Percentiles rank a stretch among this genome's conserved stretches.
Conservation (phyloP, 139 green algal species). For the Volvox reticuliferus region DNA sequence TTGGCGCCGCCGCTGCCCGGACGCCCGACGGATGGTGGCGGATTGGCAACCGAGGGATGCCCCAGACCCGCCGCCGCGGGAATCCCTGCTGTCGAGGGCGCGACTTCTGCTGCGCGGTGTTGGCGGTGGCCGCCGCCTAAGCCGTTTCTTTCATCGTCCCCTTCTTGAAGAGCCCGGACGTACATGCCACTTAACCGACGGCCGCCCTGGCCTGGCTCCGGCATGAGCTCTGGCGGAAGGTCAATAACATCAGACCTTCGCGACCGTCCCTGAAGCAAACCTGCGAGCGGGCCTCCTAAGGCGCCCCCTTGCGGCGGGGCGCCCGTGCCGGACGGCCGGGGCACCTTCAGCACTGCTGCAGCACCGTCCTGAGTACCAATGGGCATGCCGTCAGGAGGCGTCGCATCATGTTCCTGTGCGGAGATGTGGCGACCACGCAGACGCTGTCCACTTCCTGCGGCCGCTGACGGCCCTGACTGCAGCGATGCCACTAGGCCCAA, state of each 20-base stretch:
- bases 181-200: neutral
- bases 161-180: neutral
- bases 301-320: neutral
- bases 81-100: neutral
- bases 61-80: neutral
- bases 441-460: neutral
- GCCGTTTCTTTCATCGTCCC: neutral
- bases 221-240: conserved; percentile 31
- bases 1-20: neutral
- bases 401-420: neutral
- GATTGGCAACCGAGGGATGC: too few relatives aligned
- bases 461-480: neutral
- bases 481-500: conserved; percentile 1
- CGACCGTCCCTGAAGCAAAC: neutral
- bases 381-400: neutral
- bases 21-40: neutral
- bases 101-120: too few relatives aligned
- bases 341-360: neutral
- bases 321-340: neutral
- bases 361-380: neutral
- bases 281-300: conserved; percentile 5
- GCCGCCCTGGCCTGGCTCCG: neutral
- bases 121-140: neutral
- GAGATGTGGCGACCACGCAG: neutral
- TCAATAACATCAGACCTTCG: neutral